These are phyloP conservation scores for Aureobasidium sp. DNA, from an alignment of 2,329 filamentous ascomycete genomes.

Conservation along the genomic window DNA sequence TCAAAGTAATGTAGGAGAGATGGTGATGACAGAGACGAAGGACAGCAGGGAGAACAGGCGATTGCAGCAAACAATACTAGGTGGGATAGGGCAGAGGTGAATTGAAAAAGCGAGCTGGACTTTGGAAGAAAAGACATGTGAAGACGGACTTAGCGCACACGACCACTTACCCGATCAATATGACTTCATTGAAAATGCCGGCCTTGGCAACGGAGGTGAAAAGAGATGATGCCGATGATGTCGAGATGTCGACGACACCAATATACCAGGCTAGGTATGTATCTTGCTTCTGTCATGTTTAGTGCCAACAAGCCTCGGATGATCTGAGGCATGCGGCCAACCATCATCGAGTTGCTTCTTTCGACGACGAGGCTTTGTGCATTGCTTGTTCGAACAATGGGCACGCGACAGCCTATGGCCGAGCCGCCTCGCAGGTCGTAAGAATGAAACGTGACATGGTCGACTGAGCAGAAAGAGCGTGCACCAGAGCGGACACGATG, in stretches of 20 bases:
- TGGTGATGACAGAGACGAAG: background rate
- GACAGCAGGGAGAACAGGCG: background rate
- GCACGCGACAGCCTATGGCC: background rate
- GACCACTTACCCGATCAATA: constrained; percentile 5
- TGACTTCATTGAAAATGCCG: background rate
- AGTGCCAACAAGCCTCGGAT: background rate
- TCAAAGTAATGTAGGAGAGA: background rate
- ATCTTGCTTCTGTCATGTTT: background rate
- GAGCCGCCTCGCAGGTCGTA: background rate
- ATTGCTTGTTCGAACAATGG: background rate
- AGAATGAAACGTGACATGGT: background rate
- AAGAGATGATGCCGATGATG: background rate
- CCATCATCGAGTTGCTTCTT: background rate
- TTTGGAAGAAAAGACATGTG: constrained; percentile 11
- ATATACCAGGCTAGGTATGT: background rate
- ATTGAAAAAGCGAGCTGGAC: background rate
- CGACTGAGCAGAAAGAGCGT: no score
- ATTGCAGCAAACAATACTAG: background rate
- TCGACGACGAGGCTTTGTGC: background rate
- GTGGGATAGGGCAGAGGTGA: background rate
- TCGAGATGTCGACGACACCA: background rate
- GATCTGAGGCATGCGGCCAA: background rate
- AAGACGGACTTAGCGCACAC: constrained; percentile 11
- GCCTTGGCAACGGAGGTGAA: background rate
- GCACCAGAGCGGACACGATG: no score